These are phyloP conservation scores for Aspergillus candidus DNA, from an alignment of 2,329 filamentous ascomycete species.

Conservation along the genomic window DNA sequence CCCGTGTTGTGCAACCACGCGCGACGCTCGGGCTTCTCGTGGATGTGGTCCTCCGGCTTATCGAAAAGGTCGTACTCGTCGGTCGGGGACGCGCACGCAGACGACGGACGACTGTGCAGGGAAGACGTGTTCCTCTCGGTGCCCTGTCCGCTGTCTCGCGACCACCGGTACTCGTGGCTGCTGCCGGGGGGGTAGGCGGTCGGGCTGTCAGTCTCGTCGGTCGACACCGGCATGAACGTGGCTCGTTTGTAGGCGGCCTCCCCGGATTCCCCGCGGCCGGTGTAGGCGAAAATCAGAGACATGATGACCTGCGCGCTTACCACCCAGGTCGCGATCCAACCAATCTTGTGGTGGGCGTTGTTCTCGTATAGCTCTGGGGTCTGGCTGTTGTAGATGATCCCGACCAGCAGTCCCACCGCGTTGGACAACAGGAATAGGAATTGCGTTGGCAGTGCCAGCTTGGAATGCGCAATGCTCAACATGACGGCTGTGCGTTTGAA, in stretches of 20 bases:
- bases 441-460: slow-evolving; percentile 64
- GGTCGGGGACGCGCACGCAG: slow-evolving; percentile 45
- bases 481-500: slow-evolving; percentile 59
- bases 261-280: slow-evolving; percentile 39
- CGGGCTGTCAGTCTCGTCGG: slow-evolving; percentile 48
- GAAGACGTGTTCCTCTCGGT: slow-evolving; percentile 65
- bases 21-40: slow-evolving; percentile 32
- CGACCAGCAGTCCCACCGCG: slow-evolving; percentile 57
- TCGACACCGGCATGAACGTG: slow-evolving; percentile 59
- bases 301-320: slow-evolving; percentile 64
- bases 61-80: slow-evolving; percentile 48
- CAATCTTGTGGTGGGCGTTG: slow-evolving; percentile 82
- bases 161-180: slow-evolving; percentile 50
- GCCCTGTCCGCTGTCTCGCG: slow-evolving; percentile 67
- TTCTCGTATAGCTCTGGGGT: slow-evolving; percentile 82
- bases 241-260: slow-evolving; percentile 44
- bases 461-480: slow-evolving; percentile 75
- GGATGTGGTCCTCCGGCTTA: slow-evolving; percentile 39
- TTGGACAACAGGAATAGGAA: slow-evolving; percentile 61
- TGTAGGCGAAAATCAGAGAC: slow-evolving; percentile 58
- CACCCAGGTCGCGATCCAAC: slow-evolving; percentile 75
- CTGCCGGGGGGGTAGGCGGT: slow-evolving; percentile 36
- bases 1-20: slow-evolving; percentile 43
- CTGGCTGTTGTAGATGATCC: slow-evolving; percentile 66
- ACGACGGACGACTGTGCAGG: slow-evolving; percentile 61